Percentiles rank a stretch among this genome's conserved stretches.
phyloP scores from a whole-genome alignment of 805 yeast genomes.

The Dipodascus geniculatus region DNA sequence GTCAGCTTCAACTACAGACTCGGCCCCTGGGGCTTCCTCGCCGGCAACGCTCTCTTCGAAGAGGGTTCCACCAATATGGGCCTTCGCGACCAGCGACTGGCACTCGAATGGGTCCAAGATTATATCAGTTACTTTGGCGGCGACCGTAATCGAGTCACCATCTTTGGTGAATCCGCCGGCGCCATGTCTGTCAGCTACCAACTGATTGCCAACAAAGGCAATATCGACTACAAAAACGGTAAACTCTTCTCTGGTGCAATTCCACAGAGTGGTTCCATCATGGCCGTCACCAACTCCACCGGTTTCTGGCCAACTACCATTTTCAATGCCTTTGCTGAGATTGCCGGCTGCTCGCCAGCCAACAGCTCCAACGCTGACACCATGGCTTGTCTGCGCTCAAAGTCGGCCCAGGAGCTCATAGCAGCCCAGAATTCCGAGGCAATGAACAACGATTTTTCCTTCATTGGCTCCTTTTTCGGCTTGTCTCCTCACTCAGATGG shows the following conservation, averaged over 20 bases:
- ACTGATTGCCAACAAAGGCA: slow-evolving; percentile 9
- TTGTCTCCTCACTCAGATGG: slow-evolving; percentile 11
- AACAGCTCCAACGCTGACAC: not conserved
- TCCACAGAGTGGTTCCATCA: slow-evolving; percentile 12
- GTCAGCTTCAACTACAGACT: not conserved
- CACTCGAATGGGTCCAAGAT: slow-evolving; percentile 24
- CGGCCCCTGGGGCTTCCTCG: slow-evolving; percentile 10
- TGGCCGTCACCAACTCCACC: slow-evolving; percentile 3
- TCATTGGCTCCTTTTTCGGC: slow-evolving; percentile 6
- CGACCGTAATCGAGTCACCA: slow-evolving; percentile 21
- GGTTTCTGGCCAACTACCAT: slow-evolving; percentile 5
- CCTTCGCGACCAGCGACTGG: slow-evolving; percentile 20
- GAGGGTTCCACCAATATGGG: slow-evolving; percentile 16
- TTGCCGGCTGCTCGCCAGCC: slow-evolving; percentile 6
- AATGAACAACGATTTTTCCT: slow-evolving; percentile 3
- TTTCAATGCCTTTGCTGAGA: slow-evolving; percentile 6
- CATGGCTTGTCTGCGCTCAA: slow-evolving; percentile 6
- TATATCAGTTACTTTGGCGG: slow-evolving; percentile 25
- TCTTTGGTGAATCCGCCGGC: slow-evolving; percentile 28
- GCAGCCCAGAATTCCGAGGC: slow-evolving; percentile 6
- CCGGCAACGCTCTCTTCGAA: slow-evolving; percentile 1
- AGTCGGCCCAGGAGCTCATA: slow-evolving; percentile 6
- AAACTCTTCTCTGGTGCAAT: slow-evolving; percentile 13
- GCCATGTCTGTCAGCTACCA: slow-evolving; percentile 8
- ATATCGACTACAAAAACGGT: slow-evolving; percentile 9